Evolutionary conservation across 75 land plant genomes (phyloP), one percentile per base, ranked within the genome.

Genomic region (Cunninghamia lanceolata): DNA sequence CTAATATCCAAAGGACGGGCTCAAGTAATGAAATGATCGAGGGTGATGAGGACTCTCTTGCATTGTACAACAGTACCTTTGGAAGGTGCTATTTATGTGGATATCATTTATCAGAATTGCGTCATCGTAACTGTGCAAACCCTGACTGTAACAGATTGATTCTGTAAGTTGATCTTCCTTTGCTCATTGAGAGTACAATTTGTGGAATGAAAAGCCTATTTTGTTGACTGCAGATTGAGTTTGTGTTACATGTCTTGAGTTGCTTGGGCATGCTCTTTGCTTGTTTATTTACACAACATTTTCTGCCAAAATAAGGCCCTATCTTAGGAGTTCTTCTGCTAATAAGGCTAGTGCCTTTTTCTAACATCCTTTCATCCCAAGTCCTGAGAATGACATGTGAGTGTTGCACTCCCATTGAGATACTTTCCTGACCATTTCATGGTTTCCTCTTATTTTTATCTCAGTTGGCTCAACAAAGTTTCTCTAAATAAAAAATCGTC

Each of bases 81-180:
- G 93, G 92, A 17, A 93, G 87, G 84, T 96, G 99, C 90, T 85
- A 89, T 74, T 78, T 94, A 47, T 96, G 99, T 87, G 86, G 88
- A 50, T 92, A 92, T 43, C 83, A 88, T 56, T 75, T 96, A 40
- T 54, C 52, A 77, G 92, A 92, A 70, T 85, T 94, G 73, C 89
- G 94, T 87, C 99, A 96, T 84, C 91, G 97, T 17, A 96, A 96
- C 84, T 96, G 99, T 91, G 97, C 99, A 68, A 96, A 96, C 89
- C 85, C 94, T 25, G 99, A 96, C 89, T 96, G 99, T 88, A 96
- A 96, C 84, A 85, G 91, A 14, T 93, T 96, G 38, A 94, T 91
- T 84, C 85, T 96, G 99, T 96, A 93, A 93, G 97, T 89, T 84
- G 25, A 28, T 53, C 11, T 40, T 63, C 17, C 53, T 34, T n/a